These are phyloP conservation scores for Microdochium trichocladiopsis DNA, from an alignment of 2,329 filamentous ascomycete genomes.

Conservation along the genomic window DNA sequence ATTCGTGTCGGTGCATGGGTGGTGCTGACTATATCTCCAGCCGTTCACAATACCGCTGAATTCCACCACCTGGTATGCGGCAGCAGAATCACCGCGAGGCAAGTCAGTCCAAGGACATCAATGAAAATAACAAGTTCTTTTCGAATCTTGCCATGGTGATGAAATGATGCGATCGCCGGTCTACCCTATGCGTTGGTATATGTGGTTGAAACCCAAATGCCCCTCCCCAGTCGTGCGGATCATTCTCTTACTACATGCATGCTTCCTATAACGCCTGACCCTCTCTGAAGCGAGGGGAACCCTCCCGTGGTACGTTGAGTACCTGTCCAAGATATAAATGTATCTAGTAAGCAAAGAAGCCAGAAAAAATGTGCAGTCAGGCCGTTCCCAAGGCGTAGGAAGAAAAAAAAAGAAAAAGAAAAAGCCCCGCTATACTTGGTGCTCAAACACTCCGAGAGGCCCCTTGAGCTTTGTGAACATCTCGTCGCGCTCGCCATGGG, in stretches of 20 bases:
- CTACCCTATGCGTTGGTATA: no score
- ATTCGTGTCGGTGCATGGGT: no score
- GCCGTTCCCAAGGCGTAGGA: no score
- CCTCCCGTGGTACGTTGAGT: constrained; percentile 1
- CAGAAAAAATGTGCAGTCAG: not conserved
- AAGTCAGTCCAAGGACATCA: no score
- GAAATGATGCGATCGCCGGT: no score
- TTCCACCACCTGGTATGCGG: no score
- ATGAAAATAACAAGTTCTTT: no score
- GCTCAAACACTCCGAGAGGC: constrained; percentile 43
- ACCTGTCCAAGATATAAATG: not conserved
- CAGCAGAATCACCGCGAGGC: no score
- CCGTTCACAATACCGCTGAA: no score
- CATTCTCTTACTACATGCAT: not conserved
- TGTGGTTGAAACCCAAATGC: not conserved
- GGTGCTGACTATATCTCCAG: no score
- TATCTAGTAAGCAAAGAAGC: not conserved
- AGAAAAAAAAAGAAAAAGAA: not conserved
- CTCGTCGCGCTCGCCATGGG: constrained; percentile 79
- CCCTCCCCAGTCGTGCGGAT: not conserved
- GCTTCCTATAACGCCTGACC: not conserved
- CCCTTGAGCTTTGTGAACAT: constrained; percentile 72
- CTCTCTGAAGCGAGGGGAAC: no score
- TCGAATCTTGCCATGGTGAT: no score
- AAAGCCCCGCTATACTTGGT: constrained; percentile 10